Percentiles rank a stretch among this genome's conserved stretches.
Evolutionary conservation across 129 eudicot genomes (phyloP).

Genomic region (Flaveria brownii): DNA sequence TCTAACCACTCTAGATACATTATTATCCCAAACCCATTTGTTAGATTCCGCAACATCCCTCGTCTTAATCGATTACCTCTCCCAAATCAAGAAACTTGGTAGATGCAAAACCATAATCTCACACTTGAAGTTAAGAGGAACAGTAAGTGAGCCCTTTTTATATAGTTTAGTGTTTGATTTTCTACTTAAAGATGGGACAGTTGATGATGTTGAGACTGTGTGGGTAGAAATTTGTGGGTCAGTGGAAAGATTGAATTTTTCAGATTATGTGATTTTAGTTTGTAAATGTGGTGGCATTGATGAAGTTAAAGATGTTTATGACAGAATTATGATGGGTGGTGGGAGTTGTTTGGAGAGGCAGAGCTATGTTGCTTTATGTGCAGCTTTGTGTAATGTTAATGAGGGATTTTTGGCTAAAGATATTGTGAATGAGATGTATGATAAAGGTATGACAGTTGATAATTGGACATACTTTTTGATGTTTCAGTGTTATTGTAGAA

Average conservation of each 20-base stretch:
- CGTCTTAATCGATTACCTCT: conserved; percentile 33
- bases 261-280: conserved; percentile 40
- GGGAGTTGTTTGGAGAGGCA: conserved; percentile 31
- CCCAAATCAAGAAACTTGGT: conserved; percentile 38
- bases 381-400: conserved; percentile 43
- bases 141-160: conserved; percentile 34
- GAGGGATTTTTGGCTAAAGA: conserved; percentile 42
- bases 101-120: conserved; percentile 39
- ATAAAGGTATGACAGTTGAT: conserved; percentile 37
- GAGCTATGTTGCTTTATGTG: conserved; percentile 42
- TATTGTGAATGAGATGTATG: conserved; percentile 35
- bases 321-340: conserved; percentile 26
- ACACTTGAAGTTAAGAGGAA: conserved; percentile 25
- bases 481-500: conserved; percentile 47
- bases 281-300: conserved; percentile 41
- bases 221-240: conserved; percentile 45
- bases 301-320: conserved; percentile 41
- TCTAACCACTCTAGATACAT: conserved; percentile 36
- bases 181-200: conserved; percentile 31
- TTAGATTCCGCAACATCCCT: conserved; percentile 34
- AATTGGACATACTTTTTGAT: conserved; percentile 41
- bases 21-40: conserved; percentile 24
- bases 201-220: conserved; percentile 39
- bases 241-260: conserved; percentile 25
- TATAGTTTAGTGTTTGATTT: conserved; percentile 40